Base-by-base conservation (phyloP, 1,284 basidiomycete genomes). In the Papiliotrema flavescens region DNA sequence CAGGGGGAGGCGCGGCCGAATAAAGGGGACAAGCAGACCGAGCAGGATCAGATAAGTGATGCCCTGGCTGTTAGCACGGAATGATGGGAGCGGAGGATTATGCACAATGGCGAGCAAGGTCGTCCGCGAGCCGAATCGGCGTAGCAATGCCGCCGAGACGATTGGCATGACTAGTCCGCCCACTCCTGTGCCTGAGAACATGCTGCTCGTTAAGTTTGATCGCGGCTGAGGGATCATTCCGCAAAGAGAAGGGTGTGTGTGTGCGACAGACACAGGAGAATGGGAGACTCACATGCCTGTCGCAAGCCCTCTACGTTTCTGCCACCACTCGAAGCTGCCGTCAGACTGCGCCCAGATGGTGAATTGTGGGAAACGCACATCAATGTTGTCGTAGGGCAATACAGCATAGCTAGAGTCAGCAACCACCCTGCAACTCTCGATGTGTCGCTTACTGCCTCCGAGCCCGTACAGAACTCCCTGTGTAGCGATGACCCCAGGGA, bases 141-240 rank as follows among this genome's bases (percentile, higher is more conserved):
- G 32, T 7, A 66, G 47, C 8, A 66, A 47, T 5, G 58, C 59
- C n/a, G 51, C 46, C 2, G 62, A 57, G 22, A 66, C 55, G 35
- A 66, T 50, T 11, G 64, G 64, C 56, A 66, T 62, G 15, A 64
- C 53, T 7, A 66, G 55, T n/a, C 64, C 64, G 13, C 64, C 64
- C 56, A 14, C 44, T 51, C 65, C 68, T 32, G 68, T 65, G 1
- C 68, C 68, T 0, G 65, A 53, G 26, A 62, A 68, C 49, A 70
- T 61, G 44, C 28, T 32, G 28, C 5, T 5, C 28, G 28, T 32
- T n/a, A n/a, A n/a, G n/a, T n/a, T n/a, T n/a, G n/a, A n/a, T n/a
- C n/a, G n/a, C n/a, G n/a, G n/a, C n/a, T n/a, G n/a, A n/a, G n/a
- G n/a, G n/a, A n/a, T n/a, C n/a, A n/a, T n/a, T n/a, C n/a, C n/a